A percentile compares a stretch with the other conserved stretches of the same genome.
Conservation (phyloP, 2,329 filamentous ascomycete species). For the Leptographium flavum region DNA sequence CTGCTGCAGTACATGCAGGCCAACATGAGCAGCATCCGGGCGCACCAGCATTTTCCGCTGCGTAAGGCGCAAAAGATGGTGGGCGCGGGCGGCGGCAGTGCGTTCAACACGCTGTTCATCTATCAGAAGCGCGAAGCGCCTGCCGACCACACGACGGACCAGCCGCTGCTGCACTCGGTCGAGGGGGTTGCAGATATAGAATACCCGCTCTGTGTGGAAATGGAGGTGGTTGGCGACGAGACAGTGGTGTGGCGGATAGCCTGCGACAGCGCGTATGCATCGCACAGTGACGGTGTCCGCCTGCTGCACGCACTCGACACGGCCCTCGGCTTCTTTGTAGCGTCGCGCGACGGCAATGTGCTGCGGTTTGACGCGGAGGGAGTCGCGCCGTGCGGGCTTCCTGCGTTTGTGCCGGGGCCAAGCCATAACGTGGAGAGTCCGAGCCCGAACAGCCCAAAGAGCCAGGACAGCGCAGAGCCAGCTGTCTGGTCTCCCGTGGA, state of each 20-base stretch:
- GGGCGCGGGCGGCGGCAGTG: slow-evolving; percentile 16
- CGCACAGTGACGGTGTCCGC: slow-evolving; percentile 25
- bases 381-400: slow-evolving; percentile 53
- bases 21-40: slow-evolving; percentile 48
- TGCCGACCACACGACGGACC: background rate
- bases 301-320: slow-evolving; percentile 47
- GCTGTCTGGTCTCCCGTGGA: slow-evolving; percentile 22
- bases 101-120: slow-evolving; percentile 45
- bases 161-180: slow-evolving; percentile 45
- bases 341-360: slow-evolving; percentile 18
- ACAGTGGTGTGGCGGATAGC: slow-evolving; percentile 50
- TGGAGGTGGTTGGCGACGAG: slow-evolving; percentile 39
- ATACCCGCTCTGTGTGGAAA: slow-evolving; percentile 70
- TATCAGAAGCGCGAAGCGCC: slow-evolving; percentile 26
- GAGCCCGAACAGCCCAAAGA: background rate
- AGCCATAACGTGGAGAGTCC: background rate
- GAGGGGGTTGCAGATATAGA: slow-evolving; percentile 55
- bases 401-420: slow-evolving; percentile 21
- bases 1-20: slow-evolving; percentile 64
- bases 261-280: slow-evolving; percentile 43
- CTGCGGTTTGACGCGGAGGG: slow-evolving; percentile 36
- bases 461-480: no score
- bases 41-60: slow-evolving; percentile 65
- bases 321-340: slow-evolving; percentile 43
- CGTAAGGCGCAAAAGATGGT: slow-evolving; percentile 48